phyloP scores from a whole-genome alignment of 352 stramenopile species.

The Phytopythium chamaehyphon region DNA sequence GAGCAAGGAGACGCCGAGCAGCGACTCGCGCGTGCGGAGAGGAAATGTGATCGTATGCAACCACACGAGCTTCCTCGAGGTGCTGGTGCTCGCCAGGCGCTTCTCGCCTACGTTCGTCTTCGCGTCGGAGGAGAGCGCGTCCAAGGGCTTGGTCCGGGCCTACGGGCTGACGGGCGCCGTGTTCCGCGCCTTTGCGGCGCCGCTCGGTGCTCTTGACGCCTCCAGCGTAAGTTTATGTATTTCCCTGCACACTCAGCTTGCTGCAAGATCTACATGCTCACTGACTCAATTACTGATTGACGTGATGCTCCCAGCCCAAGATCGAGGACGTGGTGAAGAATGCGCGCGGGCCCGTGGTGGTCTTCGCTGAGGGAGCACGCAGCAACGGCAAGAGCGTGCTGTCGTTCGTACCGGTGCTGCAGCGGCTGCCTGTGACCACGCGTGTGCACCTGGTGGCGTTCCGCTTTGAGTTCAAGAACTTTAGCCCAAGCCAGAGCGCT shows the following conservation, averaged over 20 bases:
- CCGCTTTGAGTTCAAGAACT: constrained; percentile 73
- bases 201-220: constrained; percentile 24
- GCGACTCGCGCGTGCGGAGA: constrained; percentile 28
- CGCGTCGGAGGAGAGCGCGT: constrained; percentile 38
- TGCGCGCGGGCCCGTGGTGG: constrained; percentile 56
- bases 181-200: constrained; percentile 47
- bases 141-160: constrained; percentile 57
- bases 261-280: too few species aligned
- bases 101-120: constrained; percentile 83
- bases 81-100: constrained; percentile 69
- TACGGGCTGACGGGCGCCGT: constrained; percentile 65
- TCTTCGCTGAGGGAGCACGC: constrained; percentile 73
- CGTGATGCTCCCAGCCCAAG: constrained; percentile 25
- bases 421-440: constrained; percentile 37
- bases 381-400: constrained; percentile 81
- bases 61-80: constrained; percentile 76
- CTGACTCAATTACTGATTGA: not conserved
- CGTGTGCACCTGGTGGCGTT: constrained; percentile 74
- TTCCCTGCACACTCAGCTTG: too few species aligned
- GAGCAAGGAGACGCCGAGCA: constrained; percentile 25
- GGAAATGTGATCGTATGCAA: constrained; percentile 79
- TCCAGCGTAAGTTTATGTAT: constrained; percentile 32
- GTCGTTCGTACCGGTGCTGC: constrained; percentile 61
- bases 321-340: constrained; percentile 63
- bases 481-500: constrained; percentile 68